Evolutionary conservation across 306 rosid genomes (phyloP).

Genomic region (Urtica urens): DNA sequence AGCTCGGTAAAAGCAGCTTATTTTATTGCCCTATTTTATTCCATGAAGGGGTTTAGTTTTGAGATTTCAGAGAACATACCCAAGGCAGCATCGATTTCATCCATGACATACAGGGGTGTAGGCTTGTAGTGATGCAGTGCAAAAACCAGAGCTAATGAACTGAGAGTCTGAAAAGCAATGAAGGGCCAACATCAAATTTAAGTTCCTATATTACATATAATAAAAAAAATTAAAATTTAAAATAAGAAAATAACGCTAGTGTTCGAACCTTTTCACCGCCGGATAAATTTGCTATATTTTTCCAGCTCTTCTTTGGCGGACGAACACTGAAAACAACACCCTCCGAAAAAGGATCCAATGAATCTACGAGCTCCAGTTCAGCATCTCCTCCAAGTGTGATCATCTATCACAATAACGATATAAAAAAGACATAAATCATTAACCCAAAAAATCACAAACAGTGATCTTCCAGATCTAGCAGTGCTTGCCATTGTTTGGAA

Average conservation of each 20-base stretch:
- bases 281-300: constrained; percentile 90
- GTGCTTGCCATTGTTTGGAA: too few relatives aligned
- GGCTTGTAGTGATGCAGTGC: constrained; percentile 99
- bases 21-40: too few relatives aligned
- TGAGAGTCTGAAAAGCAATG: constrained; percentile 67
- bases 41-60: not conserved
- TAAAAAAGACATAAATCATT: too few relatives aligned
- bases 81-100: constrained; percentile 93
- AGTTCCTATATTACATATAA: constrained; percentile 5
- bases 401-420: constrained; percentile 43
- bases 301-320: constrained; percentile 99
- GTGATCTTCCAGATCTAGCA: too few relatives aligned
- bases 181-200: constrained; percentile 7
- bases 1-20: not conserved
- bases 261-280: constrained; percentile 99
- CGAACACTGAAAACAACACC: constrained; percentile 97
- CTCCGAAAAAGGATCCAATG: constrained; percentile 97
- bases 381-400: constrained; percentile 99
- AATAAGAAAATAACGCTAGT: not conserved
- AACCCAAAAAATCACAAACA: too few relatives aligned
- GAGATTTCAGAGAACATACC: constrained; percentile 29
- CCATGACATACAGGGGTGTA: constrained; percentile 95
- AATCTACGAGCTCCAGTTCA: constrained; percentile 92
- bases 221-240: too few relatives aligned
- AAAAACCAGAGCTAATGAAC: constrained; percentile 93